Base-by-base conservation (phyloP, 805 yeast species). In the Lipomyces yamanashiensis region DNA sequence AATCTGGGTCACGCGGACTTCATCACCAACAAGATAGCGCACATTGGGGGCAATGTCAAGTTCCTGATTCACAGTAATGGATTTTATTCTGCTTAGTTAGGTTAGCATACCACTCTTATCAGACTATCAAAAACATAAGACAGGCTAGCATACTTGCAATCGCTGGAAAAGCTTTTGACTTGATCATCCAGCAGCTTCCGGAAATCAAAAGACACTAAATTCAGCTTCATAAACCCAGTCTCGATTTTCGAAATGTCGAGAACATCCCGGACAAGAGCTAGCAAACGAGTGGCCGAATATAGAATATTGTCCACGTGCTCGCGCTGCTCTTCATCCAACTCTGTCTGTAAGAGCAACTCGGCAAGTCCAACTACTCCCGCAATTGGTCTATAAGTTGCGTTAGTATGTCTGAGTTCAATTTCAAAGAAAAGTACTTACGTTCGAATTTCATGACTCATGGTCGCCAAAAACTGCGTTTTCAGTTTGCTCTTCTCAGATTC, bases 381-480 rank as follows among this genome's bases (percentile, higher is more conserved):
- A 28, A 61, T 55, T 4, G 64, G 64, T 15, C 57, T 54, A 54
- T 28, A 12, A 33, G 10, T n/a, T 43, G 12, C n/a, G 41, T 54
- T 34, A 44, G 47, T 7, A 5, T 15, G 5, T 5, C 3, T 21
- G 1, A 37, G 21, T n/a, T 17, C 39, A 19, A 13, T 10, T 12
- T 12, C 28, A 5, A 28, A 15, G 43, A 1, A 36, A 19, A 8
- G 19, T 40, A 36, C 45, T 17, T 19, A 54, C 62, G 64, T 61
- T 36, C 64, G 17, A 41, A 61, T 48, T 36, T 61, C 64, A 33
- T 61, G 64, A 23, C 62, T 56, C 64, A 61, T 61, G 33, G 56
- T 56, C 3, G 64, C 64, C 61, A 61, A 41, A 44, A 61, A 61
- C 57, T 61, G 56, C 15, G 62, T 49, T 34, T 61, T 61, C 47